Conservation (phyloP, 192 early-diverging fungal species). For the Entophlyctis helioformis region DNA sequence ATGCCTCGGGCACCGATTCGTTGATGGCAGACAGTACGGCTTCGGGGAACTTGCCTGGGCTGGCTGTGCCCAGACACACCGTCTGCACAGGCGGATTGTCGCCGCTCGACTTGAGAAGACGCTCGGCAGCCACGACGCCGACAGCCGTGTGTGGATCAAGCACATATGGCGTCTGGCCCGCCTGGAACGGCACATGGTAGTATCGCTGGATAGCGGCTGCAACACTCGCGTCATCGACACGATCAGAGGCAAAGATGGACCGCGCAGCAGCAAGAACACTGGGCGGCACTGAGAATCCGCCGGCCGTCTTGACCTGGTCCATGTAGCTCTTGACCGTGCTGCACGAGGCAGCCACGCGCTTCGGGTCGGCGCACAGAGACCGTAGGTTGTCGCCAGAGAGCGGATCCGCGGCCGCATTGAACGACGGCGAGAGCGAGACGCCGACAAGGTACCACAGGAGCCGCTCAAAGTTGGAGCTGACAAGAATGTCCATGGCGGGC, state of each 20-base stretch:
- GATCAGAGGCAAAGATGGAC: constrained; percentile 61
- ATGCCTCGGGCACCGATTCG: neutral
- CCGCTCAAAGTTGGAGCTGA: constrained; percentile 96
- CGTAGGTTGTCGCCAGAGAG: constrained; percentile 19
- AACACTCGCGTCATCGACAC: constrained; percentile 27
- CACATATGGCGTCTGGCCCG: constrained; percentile 54
- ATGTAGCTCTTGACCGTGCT: constrained; percentile 58
- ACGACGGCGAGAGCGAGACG: neutral
- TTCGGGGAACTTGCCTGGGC: constrained; percentile 93
- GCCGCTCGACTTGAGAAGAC: constrained; percentile 1
- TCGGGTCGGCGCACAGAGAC: too few relatives aligned
- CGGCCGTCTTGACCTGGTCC: constrained; percentile 61
- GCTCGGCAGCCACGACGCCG: constrained; percentile 76
- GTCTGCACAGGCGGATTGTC: constrained; percentile 13
- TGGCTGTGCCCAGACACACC: constrained; percentile 76
- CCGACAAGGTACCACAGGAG: constrained; percentile 72
- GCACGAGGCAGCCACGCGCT: constrained; percentile 63
- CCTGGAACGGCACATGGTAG: neutral
- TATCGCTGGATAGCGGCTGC: neutral
- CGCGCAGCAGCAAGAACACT: constrained; percentile 53
- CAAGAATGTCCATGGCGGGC: constrained; percentile 96
- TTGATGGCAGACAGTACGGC: constrained; percentile 68
- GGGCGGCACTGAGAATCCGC: constrained; percentile 58
- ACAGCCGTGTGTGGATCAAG: constrained; percentile 96
- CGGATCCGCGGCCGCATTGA: neutral